Conservation (phyloP, 2,329 filamentous ascomycete species). For the Neoarthrinium moseri region DNA sequence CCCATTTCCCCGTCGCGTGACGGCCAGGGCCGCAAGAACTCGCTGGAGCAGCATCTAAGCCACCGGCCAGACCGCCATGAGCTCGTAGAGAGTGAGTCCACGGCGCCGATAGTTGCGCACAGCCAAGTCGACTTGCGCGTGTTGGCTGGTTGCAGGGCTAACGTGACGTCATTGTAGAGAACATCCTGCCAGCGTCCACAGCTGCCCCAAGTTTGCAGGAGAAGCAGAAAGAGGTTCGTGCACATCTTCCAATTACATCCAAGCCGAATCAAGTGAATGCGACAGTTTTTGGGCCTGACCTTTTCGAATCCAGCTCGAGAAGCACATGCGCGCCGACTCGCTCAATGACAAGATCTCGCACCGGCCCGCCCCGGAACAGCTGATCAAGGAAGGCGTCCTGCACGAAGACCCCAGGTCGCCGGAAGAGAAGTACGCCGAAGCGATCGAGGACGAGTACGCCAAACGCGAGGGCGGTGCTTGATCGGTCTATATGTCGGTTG, state of each 20-base stretch:
- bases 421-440: constrained; percentile 57
- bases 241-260: too few relatives aligned
- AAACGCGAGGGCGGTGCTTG: constrained; percentile 62
- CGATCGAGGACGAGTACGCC: constrained; percentile 63
- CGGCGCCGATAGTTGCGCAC: too few relatives aligned
- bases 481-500: constrained; percentile 19
- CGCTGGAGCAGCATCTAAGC: constrained; percentile 70
- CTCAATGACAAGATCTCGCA: constrained; percentile 84
- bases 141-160: too few relatives aligned
- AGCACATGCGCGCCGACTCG: constrained; percentile 82
- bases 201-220: constrained; percentile 78
- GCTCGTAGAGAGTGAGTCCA: constrained; percentile 74
- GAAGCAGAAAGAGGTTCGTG: constrained; percentile 68
- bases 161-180: constrained; percentile 52
- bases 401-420: constrained; percentile 63
- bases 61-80: constrained; percentile 74
- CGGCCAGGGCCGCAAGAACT: constrained; percentile 57
- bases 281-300: too few relatives aligned
- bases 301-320: constrained; percentile 58
- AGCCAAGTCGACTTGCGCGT: too few relatives aligned
- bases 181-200: constrained; percentile 78
- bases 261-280: too few relatives aligned
- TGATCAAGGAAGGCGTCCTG: constrained; percentile 79
- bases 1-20: constrained; percentile 56
- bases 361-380: constrained; percentile 71